Percentiles rank a stretch among this genome's conserved stretches.
Conservation (phyloP, 2,329 filamentous ascomycete genomes). For the Pezicula rhizophila region DNA sequence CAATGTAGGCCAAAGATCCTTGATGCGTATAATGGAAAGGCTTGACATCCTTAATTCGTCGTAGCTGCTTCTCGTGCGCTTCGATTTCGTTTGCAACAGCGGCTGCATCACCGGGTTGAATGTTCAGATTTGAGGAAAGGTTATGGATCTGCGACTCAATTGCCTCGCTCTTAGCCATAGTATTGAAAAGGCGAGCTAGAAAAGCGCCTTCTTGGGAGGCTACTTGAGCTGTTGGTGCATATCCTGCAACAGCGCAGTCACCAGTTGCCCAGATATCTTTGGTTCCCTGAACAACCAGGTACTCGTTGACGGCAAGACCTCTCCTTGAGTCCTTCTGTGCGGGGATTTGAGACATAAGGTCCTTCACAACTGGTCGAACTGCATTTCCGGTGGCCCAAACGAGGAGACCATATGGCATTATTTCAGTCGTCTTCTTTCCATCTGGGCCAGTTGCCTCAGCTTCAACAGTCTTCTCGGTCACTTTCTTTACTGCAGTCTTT, state of each 20-base stretch:
- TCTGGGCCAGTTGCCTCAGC: constrained; percentile 77
- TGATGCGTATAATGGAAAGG: constrained; percentile 99
- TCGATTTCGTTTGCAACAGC: constrained; percentile 72
- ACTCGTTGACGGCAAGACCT: constrained; percentile 95
- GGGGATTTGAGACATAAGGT: constrained; percentile 86
- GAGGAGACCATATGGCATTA: constrained; percentile 88
- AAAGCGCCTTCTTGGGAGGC: constrained; percentile 93
- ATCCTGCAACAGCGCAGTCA: constrained; percentile 95
- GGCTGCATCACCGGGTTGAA: constrained; percentile 58
- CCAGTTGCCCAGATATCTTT: constrained; percentile 98
- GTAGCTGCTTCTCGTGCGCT: constrained; percentile 76
- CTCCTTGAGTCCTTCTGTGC: constrained; percentile 93
- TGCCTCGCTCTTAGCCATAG: constrained; percentile 89
- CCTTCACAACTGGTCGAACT: constrained; percentile 79
- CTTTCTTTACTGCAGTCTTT: constrained; percentile 98
- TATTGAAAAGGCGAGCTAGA: constrained; percentile 94
- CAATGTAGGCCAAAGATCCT: constrained; percentile 94
- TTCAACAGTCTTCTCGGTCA: constrained; percentile 88
- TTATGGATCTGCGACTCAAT: constrained; percentile 71
- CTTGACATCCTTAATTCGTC: constrained; percentile 87
- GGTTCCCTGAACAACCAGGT: constrained; percentile 93
- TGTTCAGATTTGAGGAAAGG: constrained; percentile 57
- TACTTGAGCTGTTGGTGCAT: constrained; percentile 95
- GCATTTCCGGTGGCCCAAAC: constrained; percentile 99
- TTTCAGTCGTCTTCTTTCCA: constrained; percentile 74